These are phyloP conservation scores for Kitagawia praeruptora DNA, from an alignment of 129 eudicot species.

Conservation along the genomic window DNA sequence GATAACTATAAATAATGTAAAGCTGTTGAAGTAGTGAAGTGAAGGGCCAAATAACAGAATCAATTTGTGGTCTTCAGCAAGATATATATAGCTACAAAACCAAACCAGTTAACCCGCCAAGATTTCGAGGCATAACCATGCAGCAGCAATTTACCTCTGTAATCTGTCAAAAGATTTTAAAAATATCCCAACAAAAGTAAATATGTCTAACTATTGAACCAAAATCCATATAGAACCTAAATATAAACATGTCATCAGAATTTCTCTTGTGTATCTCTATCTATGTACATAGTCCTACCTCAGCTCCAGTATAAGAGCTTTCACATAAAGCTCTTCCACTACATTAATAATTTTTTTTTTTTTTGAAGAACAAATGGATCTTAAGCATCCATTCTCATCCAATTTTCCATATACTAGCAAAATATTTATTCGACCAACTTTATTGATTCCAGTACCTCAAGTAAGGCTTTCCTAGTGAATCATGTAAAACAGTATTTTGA, in stretches of 20 bases:
- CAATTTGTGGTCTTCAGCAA: no score
- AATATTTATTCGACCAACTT: neutral
- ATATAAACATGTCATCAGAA: conserved; percentile 4
- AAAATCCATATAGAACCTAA: neutral
- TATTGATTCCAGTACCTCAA: conserved; percentile 44
- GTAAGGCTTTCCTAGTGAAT: conserved; percentile 34
- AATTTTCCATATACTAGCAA: neutral
- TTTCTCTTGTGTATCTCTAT: neutral
- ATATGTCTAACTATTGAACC: neutral
- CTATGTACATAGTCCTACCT: conserved; percentile 2
- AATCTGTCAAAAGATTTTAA: neutral
- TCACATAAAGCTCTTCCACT: neutral
- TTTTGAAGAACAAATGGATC: neutral
- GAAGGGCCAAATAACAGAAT: no score
- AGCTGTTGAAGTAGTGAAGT: no score
- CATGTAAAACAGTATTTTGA: conserved; percentile 35
- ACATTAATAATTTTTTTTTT: neutral
- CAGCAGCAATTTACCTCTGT: no score
- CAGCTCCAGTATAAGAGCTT: neutral
- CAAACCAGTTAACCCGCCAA: no score
- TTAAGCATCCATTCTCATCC: neutral
- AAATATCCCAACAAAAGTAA: neutral
- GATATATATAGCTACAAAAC: no score
- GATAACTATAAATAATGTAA: no score
- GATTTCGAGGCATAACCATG: no score